Conservation (phyloP, 2,329 filamentous ascomycete genomes). For the Parafenestella ontariensis region DNA sequence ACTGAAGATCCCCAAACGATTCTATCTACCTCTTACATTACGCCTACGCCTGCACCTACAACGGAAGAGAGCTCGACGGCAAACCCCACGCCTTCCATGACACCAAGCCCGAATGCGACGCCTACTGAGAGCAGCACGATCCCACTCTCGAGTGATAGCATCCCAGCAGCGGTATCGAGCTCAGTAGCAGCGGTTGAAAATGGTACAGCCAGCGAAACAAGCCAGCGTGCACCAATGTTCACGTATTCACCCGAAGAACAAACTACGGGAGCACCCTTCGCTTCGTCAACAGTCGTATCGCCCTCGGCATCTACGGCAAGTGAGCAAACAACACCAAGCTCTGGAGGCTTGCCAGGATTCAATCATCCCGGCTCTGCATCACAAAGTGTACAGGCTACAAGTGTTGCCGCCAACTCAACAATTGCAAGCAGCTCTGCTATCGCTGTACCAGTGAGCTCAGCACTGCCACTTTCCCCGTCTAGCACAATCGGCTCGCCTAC, state of each 20-base stretch:
- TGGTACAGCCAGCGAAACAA: slow-evolving; percentile 18
- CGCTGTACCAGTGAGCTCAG: slow-evolving; percentile 1
- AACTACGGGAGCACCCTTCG: slow-evolving; percentile 10
- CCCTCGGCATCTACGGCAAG: slow-evolving; percentile 10
- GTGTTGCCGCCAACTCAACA: not conserved
- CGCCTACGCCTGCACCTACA: slow-evolving; percentile 24
- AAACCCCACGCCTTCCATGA: slow-evolving; percentile 3
- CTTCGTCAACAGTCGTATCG: slow-evolving; percentile 8
- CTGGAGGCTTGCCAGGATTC: slow-evolving; percentile 31
- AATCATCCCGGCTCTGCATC: slow-evolving; percentile 18
- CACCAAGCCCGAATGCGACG: slow-evolving; percentile 9
- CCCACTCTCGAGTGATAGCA: slow-evolving; percentile 2
- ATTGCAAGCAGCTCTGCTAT: slow-evolving; percentile 5
- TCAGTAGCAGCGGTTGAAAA: slow-evolving; percentile 23
- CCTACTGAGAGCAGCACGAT: slow-evolving; percentile 13
- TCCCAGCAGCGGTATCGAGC: slow-evolving; percentile 11
- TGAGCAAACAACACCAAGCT: slow-evolving; percentile 11
- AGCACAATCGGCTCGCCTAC: slow-evolving; percentile 1
- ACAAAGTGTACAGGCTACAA: slow-evolving; percentile 5
- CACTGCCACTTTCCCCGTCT: not conserved
- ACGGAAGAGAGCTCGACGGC: slow-evolving; percentile 18
- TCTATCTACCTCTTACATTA: slow-evolving; percentile 42
- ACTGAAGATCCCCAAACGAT: slow-evolving; percentile 38
- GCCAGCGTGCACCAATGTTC: slow-evolving; percentile 26
- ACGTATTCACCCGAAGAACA: slow-evolving; percentile 34